Percentiles rank a stretch among this genome's conserved stretches.
Conservation (phyloP, 257 asterid genomes). For the Petrea volubilis region DNA sequence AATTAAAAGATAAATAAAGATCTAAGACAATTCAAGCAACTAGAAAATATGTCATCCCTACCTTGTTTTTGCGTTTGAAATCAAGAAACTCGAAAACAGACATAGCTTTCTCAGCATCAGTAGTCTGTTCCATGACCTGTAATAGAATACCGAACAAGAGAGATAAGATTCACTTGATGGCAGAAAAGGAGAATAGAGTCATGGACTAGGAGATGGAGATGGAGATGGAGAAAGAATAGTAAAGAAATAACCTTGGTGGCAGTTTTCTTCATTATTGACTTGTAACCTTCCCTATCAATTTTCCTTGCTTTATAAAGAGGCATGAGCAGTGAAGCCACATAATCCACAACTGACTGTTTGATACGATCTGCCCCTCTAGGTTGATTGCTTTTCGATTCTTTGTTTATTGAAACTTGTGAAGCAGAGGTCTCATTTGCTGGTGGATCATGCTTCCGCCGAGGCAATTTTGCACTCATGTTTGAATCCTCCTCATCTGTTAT, state of each 20-base stretch:
- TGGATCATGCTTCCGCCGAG: slow-evolving; percentile 39
- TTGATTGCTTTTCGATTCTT: slow-evolving; percentile 57
- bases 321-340: slow-evolving; percentile 94
- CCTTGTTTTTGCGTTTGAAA: slow-evolving; percentile 98
- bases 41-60: slow-evolving; percentile 21
- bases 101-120: slow-evolving; percentile 90
- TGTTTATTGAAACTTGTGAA: slow-evolving; percentile 65
- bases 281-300: slow-evolving; percentile 86
- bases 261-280: slow-evolving; percentile 96
- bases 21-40: slow-evolving; percentile 11
- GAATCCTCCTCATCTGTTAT: slow-evolving; percentile 86
- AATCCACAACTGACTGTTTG: slow-evolving; percentile 89
- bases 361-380: slow-evolving; percentile 80
- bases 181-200: slow-evolving; percentile 14
- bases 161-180: slow-evolving; percentile 17
- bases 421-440: slow-evolving; percentile 78
- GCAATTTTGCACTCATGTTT: slow-evolving; percentile 52
- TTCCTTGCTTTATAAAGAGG: slow-evolving; percentile 96
- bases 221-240: slow-evolving; percentile 4
- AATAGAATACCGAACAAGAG: slow-evolving; percentile 28
- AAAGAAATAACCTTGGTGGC: slow-evolving; percentile 83
- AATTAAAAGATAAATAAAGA: background rate
- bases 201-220: too few relatives aligned
- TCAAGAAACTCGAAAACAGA: slow-evolving; percentile 86
- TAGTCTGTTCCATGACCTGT: slow-evolving; percentile 92